Conservation (phyloP, 2,329 filamentous ascomycete genomes). For the Cordyceps militaris region DNA sequence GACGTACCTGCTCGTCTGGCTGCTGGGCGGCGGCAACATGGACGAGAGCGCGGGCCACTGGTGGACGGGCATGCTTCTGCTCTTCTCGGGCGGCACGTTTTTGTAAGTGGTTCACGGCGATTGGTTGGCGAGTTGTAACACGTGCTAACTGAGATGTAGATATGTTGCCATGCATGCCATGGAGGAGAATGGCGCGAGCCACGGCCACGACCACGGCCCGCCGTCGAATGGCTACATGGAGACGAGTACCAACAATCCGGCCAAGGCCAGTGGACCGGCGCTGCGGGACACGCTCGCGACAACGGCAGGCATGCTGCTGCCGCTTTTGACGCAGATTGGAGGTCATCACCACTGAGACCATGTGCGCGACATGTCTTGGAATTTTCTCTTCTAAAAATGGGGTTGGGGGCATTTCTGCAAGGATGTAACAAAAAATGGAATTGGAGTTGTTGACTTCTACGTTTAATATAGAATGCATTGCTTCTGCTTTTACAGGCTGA, state of each 20-base stretch:
- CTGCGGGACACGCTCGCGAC: conserved; percentile 65
- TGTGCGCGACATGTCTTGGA: not conserved
- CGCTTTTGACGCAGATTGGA: conserved; percentile 69
- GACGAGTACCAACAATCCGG: conserved; percentile 34
- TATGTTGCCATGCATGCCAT: conserved; percentile 99
- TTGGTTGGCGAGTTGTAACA: not conserved
- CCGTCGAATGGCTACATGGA: conserved; percentile 50
- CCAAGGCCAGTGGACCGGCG: conserved; percentile 48
- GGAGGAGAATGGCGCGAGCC: conserved; percentile 61
- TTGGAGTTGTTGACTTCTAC: not conserved
- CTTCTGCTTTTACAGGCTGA: not conserved
- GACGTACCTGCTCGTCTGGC: conserved; percentile 73
- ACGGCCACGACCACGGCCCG: conserved; percentile 46
- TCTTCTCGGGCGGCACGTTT: conserved; percentile 97
- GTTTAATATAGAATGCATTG: not conserved
- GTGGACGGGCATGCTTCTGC: conserved; percentile 84
- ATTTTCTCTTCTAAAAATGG: not conserved
- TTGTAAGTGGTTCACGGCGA: conserved; percentile 57
- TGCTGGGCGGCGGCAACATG: conserved; percentile 57
- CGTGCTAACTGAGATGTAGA: conserved; percentile 36
- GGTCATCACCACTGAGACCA: conserved; percentile 52
- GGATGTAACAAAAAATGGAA: not conserved
- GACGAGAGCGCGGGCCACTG: conserved; percentile 62
- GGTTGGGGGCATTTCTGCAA: not conserved
- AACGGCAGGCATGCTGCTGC: conserved; percentile 69